phyloP scores from a whole-genome alignment of 164 flowering plant genomes.

The Vitis amurensis region DNA sequence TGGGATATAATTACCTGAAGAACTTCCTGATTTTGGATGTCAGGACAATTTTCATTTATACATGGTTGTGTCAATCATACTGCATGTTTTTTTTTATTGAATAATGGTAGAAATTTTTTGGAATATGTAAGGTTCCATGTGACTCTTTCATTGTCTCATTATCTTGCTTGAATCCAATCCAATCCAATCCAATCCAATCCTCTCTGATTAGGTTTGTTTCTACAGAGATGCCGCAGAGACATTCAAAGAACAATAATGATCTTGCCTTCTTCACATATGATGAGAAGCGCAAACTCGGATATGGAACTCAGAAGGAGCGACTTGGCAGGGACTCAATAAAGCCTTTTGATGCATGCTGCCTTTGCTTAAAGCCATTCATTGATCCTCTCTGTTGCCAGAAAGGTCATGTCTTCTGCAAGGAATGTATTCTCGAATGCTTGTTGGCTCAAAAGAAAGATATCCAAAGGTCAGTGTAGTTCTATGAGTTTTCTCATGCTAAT shows the following conservation, averaged over 20 bases:
- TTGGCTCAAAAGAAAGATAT: constrained; percentile 93
- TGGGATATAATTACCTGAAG: too few relatives aligned
- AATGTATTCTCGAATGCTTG: constrained; percentile 89
- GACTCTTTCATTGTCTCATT: too few relatives aligned
- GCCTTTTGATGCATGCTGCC: constrained; percentile 86
- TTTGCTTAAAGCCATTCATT: constrained; percentile 88
- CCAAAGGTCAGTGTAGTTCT: constrained; percentile 46
- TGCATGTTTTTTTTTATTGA: too few relatives aligned
- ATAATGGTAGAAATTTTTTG: too few relatives aligned
- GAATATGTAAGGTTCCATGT: too few relatives aligned
- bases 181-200: not conserved
- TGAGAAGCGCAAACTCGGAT: constrained; percentile 91
- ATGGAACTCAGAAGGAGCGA: constrained; percentile 92
- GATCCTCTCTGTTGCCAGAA: constrained; percentile 86
- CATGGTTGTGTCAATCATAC: too few relatives aligned
- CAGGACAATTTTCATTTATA: too few relatives aligned
- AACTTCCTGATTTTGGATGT: too few relatives aligned
- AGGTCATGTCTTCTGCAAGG: constrained; percentile 93
- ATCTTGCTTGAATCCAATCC: not conserved
- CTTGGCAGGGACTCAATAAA: constrained; percentile 92
- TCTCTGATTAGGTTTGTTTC: constrained; percentile 6
- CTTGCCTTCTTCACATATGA: constrained; percentile 97
- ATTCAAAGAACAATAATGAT: constrained; percentile 98
- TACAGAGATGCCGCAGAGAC: constrained; percentile 81
- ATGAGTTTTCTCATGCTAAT: not conserved